Conservation (phyloP, 73 alveolate genomes). For the Tetrahymena malaccensis region DNA sequence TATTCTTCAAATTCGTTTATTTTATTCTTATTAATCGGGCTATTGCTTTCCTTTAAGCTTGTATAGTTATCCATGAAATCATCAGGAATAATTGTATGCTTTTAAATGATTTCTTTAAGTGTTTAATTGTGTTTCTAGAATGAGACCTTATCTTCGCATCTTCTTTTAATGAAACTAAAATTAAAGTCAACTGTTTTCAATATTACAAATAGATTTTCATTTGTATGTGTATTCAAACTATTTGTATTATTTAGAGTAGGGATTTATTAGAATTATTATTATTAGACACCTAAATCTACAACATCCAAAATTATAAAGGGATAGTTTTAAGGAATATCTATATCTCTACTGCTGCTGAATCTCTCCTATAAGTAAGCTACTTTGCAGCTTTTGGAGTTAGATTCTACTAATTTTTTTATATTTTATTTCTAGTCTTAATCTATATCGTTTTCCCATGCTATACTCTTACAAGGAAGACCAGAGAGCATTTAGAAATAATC, state of each 20-base stretch:
- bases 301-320: neutral
- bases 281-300: neutral
- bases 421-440: neutral
- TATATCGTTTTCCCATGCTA: neutral
- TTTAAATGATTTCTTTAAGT: neutral
- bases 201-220: neutral
- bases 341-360: neutral
- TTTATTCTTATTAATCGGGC: neutral
- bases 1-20: neutral
- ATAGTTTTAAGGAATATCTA: neutral
- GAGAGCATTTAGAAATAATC: neutral
- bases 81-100: neutral
- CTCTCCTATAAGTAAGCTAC: neutral
- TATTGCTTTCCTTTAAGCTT: neutral
- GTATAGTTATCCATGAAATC: neutral
- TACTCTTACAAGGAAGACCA: neutral
- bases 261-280: neutral
- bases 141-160: neutral
- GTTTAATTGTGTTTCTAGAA: neutral
- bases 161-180: neutral
- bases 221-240: neutral
- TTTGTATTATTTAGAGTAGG: neutral
- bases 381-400: neutral
- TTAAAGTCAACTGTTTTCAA: neutral
- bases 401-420: neutral